Base-by-base conservation (phyloP, 805 yeast species). In the Alloascoidea hylecoeti region DNA sequence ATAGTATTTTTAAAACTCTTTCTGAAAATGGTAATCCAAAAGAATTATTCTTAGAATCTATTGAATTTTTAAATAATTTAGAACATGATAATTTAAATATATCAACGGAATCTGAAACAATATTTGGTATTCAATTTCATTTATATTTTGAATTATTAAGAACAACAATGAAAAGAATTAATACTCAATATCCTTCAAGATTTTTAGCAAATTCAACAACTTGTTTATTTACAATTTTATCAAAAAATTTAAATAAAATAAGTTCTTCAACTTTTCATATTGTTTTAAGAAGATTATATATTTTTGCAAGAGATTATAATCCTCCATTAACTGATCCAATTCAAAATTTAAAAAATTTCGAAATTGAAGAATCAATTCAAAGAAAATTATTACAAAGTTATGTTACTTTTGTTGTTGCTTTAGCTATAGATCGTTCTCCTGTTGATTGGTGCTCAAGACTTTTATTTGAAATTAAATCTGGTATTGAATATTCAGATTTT, bases 11-110 rank as follows among this genome's bases (percentile, higher is more conserved):
- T 52, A 78, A 74, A 42, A 55, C 73, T 15, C 57, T 89, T 37
- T 75, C 94, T 0, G 57, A 58, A 34, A 52, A 68, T 39, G 96
- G 95, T 12, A 82, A 82, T 49, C 79, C 92, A 5, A 84, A 83
- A 47, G 95, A 86, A 55, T 55, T 85, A 39, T 70, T 86, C 27
- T 56, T 88, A 38, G 74, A 79, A 42, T 60, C 75, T 9, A 76
- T 82, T 52, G 95, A 85, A 51, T 51, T 79, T 18, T 51, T 88
- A 15, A 46, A 61, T 12, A 42, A 52, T 1, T 45, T 78, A 19
- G 50, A 50, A 16, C 46, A 57, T 3, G 44, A 46, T 17, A 36
- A 47, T 16, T 40, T 37, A 13, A 39, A 39, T 3, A 44, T 46
- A 5, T 58, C 50, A 34, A 44, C 41, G 4, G 44, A 45, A 5